Evolutionary conservation across 148 eudicot species (phyloP), one percentile per base, ranked within the genome.

Genomic region (Fagopyrum tataricum): DNA sequence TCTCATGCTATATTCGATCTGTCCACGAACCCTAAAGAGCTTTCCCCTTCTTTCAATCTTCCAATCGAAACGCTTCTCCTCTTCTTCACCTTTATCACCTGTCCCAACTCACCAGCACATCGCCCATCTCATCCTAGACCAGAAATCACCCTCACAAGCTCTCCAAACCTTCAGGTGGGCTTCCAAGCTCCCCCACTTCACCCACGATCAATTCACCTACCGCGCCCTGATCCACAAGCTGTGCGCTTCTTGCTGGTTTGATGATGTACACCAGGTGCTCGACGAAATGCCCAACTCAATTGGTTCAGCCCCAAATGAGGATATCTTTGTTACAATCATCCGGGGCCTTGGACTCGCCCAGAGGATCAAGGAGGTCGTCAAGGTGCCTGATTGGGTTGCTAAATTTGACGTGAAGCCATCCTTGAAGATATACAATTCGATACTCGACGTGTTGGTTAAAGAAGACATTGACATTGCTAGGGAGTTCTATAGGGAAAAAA

Each of bases 91-190:
- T 21, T 48, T 79, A 31, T 44, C 79, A 4, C 85, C 82, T 18
- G 78, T 83, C 1, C 97, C 97, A 71, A 84, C 85, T 62, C 87
- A 85, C 59, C 69, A 86, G 10, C 87, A 92, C 77, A 90, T 95
- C 76, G 52, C 87, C 79, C 88, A 80, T 70, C 84, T 95, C 43
- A 85, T 95, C 26, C 74, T 86, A 48, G 97, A 92, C 12, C 94
- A 90, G 73, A 88, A 82, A 72, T 79, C 94, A 23, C 72, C 91
- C 13, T 44, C 79, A 4, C 80, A 85, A 82, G 91, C 93, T 31
- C 82, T 95, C 70, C 76, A 88, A 75, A 95, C 97, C 58, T 95
- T 95, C 80, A 81, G 77, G 87, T 92, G 99, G 99, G 99, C 99
- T 26, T 87, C 97, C 18, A 82, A 82, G 39, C 67, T 92, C 70